Evolutionary conservation across 176 grass and related monocot genomes (phyloP).

Genomic region (Avena eriantha): DNA sequence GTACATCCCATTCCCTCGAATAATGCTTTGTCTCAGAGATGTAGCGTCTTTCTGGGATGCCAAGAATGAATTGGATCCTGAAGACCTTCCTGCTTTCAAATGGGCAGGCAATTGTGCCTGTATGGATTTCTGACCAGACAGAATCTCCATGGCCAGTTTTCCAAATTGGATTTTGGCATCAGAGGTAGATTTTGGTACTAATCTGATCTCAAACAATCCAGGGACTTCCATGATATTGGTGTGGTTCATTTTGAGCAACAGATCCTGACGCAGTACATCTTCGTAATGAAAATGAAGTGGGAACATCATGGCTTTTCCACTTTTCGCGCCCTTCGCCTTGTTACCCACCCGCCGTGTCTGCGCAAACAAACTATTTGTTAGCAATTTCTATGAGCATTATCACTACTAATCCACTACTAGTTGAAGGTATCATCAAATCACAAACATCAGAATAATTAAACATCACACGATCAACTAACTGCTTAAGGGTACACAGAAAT

Average conservation of each 20-base stretch:
- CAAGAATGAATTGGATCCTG: conserved; percentile 34
- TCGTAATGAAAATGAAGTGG: conserved; percentile 29
- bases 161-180: conserved; percentile 50
- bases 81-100: conserved; percentile 37
- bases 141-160: conserved; percentile 69
- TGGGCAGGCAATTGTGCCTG: conserved; percentile 13
- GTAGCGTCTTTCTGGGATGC: neutral
- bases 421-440: neutral
- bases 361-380: neutral
- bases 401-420: neutral
- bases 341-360: conserved; percentile 26
- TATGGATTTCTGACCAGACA: conserved; percentile 54
- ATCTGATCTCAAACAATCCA: conserved; percentile 54
- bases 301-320: conserved; percentile 35
- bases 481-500: neutral
- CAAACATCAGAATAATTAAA: neutral
- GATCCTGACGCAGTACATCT: conserved; percentile 19
- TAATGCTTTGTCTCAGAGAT: conserved; percentile 28
- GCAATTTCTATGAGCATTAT: neutral
- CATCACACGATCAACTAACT: neutral
- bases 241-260: conserved; percentile 44
- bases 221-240: conserved; percentile 56
- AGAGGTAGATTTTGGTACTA: conserved; percentile 44
- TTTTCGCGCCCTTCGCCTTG: conserved; percentile 6
- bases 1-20: conserved; percentile 52